Conservation (phyloP, 306 rosid genomes). For the Oemleria cerasiformis region DNA sequence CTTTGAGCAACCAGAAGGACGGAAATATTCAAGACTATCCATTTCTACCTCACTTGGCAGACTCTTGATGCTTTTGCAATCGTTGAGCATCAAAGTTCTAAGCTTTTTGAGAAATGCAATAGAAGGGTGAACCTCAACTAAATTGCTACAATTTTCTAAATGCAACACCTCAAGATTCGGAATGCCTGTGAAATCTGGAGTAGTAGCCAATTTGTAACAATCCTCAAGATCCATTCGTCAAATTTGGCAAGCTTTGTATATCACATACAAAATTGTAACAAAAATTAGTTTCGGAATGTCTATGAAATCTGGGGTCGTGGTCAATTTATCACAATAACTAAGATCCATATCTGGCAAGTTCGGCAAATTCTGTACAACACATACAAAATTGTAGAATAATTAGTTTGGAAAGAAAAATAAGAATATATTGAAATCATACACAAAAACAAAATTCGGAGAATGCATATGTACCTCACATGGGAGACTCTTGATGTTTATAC, state of each 20-base stretch:
- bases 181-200: slow-evolving; percentile 17
- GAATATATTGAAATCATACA: too few relatives aligned
- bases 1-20: slow-evolving; percentile 12
- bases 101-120: slow-evolving; percentile 9
- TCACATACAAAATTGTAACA: too few relatives aligned
- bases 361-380: not conserved
- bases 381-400: not conserved
- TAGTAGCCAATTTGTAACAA: too few relatives aligned
- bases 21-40: not conserved
- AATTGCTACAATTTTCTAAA: slow-evolving; percentile 10
- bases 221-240: too few relatives aligned
- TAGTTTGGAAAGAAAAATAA: not conserved
- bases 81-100: not conserved
- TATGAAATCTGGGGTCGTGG: too few relatives aligned
- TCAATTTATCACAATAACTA: slow-evolving; percentile 2
- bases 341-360: slow-evolving; percentile 12
- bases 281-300: too few relatives aligned
- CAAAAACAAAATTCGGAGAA: not conserved
- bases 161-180: slow-evolving; percentile 12
- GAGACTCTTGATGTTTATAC: too few relatives aligned
- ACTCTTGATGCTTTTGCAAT: not conserved
- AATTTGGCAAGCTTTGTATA: too few relatives aligned
- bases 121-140: slow-evolving; percentile 19
- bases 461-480: not conserved
- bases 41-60: not conserved